Base-by-base conservation (phyloP, 2,329 filamentous ascomycete species). In the Sporothrix inflata region DNA sequence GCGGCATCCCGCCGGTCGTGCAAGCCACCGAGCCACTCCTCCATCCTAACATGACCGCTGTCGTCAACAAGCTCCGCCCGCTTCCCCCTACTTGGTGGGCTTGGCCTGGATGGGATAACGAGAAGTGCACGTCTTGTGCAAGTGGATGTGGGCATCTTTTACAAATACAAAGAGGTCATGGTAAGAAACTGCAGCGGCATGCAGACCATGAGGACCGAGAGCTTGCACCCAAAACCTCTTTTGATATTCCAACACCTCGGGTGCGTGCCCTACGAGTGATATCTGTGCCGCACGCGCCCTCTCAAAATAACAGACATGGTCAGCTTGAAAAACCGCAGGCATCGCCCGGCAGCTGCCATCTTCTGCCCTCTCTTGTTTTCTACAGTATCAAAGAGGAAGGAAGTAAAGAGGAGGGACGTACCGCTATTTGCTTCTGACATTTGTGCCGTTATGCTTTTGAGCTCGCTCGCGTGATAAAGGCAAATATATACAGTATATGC, bases 41-140 rank as follows among this genome's bases (percentile, higher is more conserved):
- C 49, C 9, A 49, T 53, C 49, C 49, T 53, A 53, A 53, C 21
- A 53, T 53, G 49, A 53, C 49, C 21, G 49, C 49, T 27, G 49
- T 53, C 49, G 49, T 53, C n/a, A 24, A 53, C n/a, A 24, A 53
- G 19, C 3, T 8, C 27, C 53, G 53, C 47, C n/a, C 8, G 49
- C 49, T 24, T 53, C 24, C 49, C 49, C 49, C 49, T 60, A n/a
- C 55, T 60, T 60, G 30, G 55, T 30, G 30, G 55, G 55, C 55
- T 60, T 60, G 60, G 40, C 40, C 38, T 45, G 38, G 60, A 63
- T 45, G 38, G 21, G 60, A 63, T 63, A n/a, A 24, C 38, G 1
- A 63, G 60, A 63, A n/a, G 51, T 53, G 3, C 51, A 55, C 8
- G 12, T 21, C 30, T 49, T 21, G 47, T 38, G 55, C 30, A 21